A percentile compares a stretch with the other conserved stretches of the same genome.
Evolutionary conservation across 805 yeast species (phyloP).

Genomic region (Wickerhamomyces subpelliculosus): DNA sequence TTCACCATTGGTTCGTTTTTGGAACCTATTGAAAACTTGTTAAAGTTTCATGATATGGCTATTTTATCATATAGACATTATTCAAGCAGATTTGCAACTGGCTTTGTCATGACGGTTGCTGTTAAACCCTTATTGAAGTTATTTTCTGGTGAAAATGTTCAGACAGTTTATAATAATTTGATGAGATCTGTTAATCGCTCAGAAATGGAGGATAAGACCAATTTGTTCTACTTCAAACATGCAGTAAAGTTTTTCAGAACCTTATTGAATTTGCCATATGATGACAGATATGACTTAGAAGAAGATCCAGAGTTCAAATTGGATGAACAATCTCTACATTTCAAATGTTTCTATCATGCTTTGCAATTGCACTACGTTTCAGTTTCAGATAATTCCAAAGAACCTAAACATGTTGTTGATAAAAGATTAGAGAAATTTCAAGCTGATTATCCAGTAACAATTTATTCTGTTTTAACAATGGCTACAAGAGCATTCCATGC

Average conservation of each 20-base stretch:
- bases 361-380: background rate
- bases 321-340: constrained; percentile 3
- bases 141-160: constrained; percentile 8
- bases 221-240: constrained; percentile 11
- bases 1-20: constrained; percentile 33
- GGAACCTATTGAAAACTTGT: constrained; percentile 31
- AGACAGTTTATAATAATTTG: constrained; percentile 7
- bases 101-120: constrained; percentile 10
- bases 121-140: constrained; percentile 10
- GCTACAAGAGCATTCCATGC: background rate
- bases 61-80: constrained; percentile 15
- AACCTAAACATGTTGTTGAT: background rate
- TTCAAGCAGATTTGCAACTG: constrained; percentile 5
- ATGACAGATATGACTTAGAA: constrained; percentile 8
- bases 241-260: constrained; percentile 5
- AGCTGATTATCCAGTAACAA: constrained; percentile 1
- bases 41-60: constrained; percentile 22
- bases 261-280: constrained; percentile 13
- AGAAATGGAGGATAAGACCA: constrained; percentile 7
- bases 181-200: constrained; percentile 6
- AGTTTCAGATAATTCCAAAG: too few relatives aligned
- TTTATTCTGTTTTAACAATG: constrained; percentile 1
- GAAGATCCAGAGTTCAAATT: constrained; percentile 2
- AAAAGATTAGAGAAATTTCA: background rate
- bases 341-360: constrained; percentile 11